Evolutionary conservation across 768 basidiomycete species (phyloP).

Genomic region (Mycena haematopus): DNA sequence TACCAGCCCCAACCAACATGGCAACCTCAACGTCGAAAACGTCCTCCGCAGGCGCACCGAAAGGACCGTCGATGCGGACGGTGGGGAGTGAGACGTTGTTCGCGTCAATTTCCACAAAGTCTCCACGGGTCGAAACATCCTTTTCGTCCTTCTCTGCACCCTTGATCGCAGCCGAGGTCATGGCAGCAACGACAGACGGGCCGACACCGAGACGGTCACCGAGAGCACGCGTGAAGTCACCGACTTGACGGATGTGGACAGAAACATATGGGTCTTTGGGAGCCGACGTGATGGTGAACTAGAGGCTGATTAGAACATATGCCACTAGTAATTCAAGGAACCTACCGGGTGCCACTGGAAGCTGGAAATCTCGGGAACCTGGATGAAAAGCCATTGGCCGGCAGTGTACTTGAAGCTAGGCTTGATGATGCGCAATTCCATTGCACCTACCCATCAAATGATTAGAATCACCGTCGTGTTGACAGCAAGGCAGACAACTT

Average conservation of each 20-base stretch:
- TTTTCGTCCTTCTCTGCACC: constrained; percentile 70
- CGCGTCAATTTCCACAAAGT: constrained; percentile 82
- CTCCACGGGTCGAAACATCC: constrained; percentile 61
- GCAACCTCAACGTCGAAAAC: constrained; percentile 88
- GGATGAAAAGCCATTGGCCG: constrained; percentile 91
- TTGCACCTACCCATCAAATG: constrained; percentile 61
- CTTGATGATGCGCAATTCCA: constrained; percentile 93
- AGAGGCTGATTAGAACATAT: constrained; percentile 17
- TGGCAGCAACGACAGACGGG: constrained; percentile 74
- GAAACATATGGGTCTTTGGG: constrained; percentile 94
- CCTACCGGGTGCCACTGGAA: constrained; percentile 96
- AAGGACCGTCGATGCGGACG: constrained; percentile 88
- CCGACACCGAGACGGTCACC: constrained; percentile 88
- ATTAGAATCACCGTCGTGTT: constrained; percentile 11
- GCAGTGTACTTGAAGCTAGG: constrained; percentile 91
- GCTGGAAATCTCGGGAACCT: constrained; percentile 83
- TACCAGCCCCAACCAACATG: constrained; percentile 92
- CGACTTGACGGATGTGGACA: constrained; percentile 92
- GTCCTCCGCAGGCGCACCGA: constrained; percentile 92
- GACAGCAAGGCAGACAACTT: constrained; percentile 31
- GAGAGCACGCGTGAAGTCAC: constrained; percentile 84
- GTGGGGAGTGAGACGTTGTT: constrained; percentile 60
- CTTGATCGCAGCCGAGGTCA: constrained; percentile 82
- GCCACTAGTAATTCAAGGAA: constrained; percentile 26
- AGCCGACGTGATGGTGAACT: constrained; percentile 96